These are phyloP conservation scores for Triticum timopheevii DNA, from an alignment of 176 grass and related monocot genomes.

Conservation along the genomic window DNA sequence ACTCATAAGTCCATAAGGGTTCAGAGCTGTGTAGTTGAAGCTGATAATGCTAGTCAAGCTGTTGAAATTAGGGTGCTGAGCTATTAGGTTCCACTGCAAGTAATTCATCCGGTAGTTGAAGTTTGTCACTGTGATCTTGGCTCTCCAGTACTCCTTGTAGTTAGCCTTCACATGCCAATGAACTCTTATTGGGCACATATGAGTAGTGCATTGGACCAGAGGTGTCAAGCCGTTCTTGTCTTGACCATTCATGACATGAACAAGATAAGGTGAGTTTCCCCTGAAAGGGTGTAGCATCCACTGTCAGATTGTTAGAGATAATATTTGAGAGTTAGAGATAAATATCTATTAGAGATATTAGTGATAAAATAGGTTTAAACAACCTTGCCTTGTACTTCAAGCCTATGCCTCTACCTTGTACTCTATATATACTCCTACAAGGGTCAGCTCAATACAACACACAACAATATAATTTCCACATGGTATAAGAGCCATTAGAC, in stretches of 20 bases:
- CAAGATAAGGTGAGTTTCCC: conserved; percentile 59
- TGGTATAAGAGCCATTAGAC: too few relatives aligned
- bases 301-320: neutral
- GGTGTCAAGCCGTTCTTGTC: conserved; percentile 51
- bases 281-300: conserved; percentile 20
- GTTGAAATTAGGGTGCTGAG: conserved; percentile 66
- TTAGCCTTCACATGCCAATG: conserved; percentile 86
- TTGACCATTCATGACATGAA: conserved; percentile 43
- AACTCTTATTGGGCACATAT: conserved; percentile 83
- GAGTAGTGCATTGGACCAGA: conserved; percentile 72
- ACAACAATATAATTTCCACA: too few relatives aligned
- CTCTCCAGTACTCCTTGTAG: conserved; percentile 69
- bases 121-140: conserved; percentile 68
- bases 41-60: conserved; percentile 64
- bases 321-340: too few relatives aligned
- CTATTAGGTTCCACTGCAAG: conserved; percentile 67
- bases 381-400: too few relatives aligned
- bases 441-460: too few relatives aligned
- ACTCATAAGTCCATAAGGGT: conserved; percentile 59
- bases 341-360: too few relatives aligned
- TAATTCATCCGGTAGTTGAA: conserved; percentile 86
- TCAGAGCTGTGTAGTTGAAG: conserved; percentile 67
- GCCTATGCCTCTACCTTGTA: too few relatives aligned
- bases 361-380: too few relatives aligned
- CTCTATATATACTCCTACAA: too few relatives aligned